A percentile compares a stretch with the other conserved stretches of the same genome.
Conservation (phyloP, 441 rosid species). For the Eutrema salsugineum region DNA sequence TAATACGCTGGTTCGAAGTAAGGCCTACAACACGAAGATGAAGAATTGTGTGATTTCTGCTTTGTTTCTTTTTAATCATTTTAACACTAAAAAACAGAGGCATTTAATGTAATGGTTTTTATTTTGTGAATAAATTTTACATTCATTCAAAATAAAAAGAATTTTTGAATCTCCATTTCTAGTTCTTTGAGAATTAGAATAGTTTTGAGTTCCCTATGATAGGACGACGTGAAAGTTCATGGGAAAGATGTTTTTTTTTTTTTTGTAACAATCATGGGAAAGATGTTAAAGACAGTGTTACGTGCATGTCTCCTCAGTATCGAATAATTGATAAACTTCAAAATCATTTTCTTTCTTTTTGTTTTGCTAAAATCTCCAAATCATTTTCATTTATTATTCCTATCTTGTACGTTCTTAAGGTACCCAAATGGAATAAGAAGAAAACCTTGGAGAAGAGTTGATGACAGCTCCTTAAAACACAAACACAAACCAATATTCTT, state of each 20-base stretch:
- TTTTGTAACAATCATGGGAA: too few species aligned
- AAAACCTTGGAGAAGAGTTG: background rate
- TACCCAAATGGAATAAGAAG: conserved; percentile 17
- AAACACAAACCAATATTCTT: background rate
- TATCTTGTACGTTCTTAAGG: background rate
- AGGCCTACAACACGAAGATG: too few species aligned
- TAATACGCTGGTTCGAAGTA: too few species aligned
- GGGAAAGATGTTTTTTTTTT: background rate
- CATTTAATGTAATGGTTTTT: too few species aligned
- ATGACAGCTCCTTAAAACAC: conserved; percentile 13
- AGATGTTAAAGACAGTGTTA: background rate
- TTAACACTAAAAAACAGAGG: too few species aligned
- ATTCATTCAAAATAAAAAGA: too few species aligned
- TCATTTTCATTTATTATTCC: background rate
- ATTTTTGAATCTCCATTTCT: background rate
- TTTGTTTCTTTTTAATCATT: too few species aligned
- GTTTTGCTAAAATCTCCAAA: background rate
- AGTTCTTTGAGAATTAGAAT: background rate
- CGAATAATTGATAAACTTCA: background rate
- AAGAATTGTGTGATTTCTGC: too few species aligned
- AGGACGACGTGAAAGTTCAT: conserved; percentile 2
- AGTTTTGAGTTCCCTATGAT: background rate
- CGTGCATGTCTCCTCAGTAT: background rate
- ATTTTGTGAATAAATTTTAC: too few species aligned
- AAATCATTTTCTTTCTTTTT: background rate